phyloP scores from a whole-genome alignment of 306 rosid genomes.

The Citrullus amarus region DNA sequence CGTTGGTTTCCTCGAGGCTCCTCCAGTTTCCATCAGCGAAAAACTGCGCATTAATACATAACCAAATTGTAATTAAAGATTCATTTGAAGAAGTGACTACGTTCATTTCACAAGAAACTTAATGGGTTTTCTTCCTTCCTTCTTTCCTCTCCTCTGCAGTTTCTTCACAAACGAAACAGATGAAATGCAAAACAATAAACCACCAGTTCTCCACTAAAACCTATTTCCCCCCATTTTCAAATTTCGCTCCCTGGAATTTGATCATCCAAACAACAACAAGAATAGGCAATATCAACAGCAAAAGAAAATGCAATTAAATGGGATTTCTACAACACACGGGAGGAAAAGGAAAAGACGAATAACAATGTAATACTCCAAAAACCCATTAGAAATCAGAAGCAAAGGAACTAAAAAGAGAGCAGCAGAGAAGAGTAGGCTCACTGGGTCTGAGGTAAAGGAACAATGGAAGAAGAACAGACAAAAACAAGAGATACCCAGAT shows the following conservation, averaged over 20 bases:
- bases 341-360: background rate
- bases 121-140: background rate
- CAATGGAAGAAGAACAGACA: background rate
- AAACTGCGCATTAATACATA: background rate
- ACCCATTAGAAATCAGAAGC: background rate
- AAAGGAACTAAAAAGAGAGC: background rate
- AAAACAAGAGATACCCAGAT: background rate
- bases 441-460: background rate
- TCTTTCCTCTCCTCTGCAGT: background rate
- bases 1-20: slow-evolving; percentile 18
- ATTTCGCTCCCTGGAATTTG: background rate
- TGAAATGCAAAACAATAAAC: background rate
- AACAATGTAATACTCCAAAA: background rate
- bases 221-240: background rate
- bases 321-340: background rate
- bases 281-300: background rate
- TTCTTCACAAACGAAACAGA: background rate
- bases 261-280: background rate
- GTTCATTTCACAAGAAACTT: background rate
- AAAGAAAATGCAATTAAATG: background rate
- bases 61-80: background rate
- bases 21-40: slow-evolving; percentile 41
- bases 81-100: background rate
- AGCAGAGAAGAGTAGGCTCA: background rate
- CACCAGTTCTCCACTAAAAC: background rate